Base-by-base conservation (phyloP, 768 basidiomycete genomes). In the Leccinum variicolor region DNA sequence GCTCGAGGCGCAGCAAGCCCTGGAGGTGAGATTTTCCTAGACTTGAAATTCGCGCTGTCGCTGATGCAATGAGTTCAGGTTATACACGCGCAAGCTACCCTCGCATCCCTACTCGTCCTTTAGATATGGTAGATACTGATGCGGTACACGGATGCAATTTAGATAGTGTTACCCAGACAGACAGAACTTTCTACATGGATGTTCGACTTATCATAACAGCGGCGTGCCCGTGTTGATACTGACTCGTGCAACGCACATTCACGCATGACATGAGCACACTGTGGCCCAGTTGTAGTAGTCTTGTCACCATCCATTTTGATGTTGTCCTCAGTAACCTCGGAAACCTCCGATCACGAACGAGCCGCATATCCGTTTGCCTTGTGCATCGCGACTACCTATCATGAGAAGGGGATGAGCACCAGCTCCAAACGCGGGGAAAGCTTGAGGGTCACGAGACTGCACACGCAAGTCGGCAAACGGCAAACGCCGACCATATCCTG, bases 1-100 rank as follows among this genome's bases (percentile, higher is more conserved):
- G 69, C 73, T 99, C 59, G 93, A 97, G 74, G 94, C 97, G 31
- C 80, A 91, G 70, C 96, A 98, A 73, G 92, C 94, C 43, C 73
- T 99, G 63, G 89, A 95, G 79, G 92, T 92, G 64, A 55, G 64
- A 1, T 31, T 54, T 34, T 13, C 15, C 29, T 3, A 15, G 48
- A 28, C 21, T 17, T 15, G 3, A 15, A 3, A 29, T 19, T 19
- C 19, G 13, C 21, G 13, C 23, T 6, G 6, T 52, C n/a, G 36
- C 67, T 73, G 34, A 71, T 39, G 43, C 53, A 54, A 8, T 17
- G 23, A 11, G 21, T 17, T 48, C 67, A 94, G 90, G 83, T 94
- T 56, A 85, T 92, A 55, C 85, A 92, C 71, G 74, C 89, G 4
- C 89, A 94, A 73, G 93, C 93, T 46, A 92, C 90, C 13, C 78